phyloP scores from a whole-genome alignment of 2,329 filamentous ascomycete species.

The Alternaria sp. region DNA sequence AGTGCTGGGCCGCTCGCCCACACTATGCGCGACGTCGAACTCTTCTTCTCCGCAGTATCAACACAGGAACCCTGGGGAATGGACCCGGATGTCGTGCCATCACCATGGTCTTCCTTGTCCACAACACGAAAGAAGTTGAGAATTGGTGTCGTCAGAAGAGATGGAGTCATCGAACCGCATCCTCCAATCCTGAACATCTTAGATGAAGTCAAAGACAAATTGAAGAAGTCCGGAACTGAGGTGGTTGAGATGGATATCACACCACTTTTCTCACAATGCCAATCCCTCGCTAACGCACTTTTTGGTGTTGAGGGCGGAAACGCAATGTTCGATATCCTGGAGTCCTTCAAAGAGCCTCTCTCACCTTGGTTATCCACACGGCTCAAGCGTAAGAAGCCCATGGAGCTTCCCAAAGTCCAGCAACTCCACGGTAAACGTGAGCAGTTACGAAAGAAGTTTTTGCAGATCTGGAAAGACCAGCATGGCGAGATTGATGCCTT shows the following conservation, averaged over 20 bases:
- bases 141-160: slow-evolving; percentile 60
- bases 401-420: slow-evolving; percentile 59
- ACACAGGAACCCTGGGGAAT: slow-evolving; percentile 61
- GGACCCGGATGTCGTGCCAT: slow-evolving; percentile 55
- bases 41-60: slow-evolving; percentile 63
- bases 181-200: slow-evolving; percentile 60
- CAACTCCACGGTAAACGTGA: slow-evolving; percentile 62
- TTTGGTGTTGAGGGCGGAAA: slow-evolving; percentile 67
- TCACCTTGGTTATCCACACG: slow-evolving; percentile 67
- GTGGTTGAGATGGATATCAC: slow-evolving; percentile 67
- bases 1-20: slow-evolving; percentile 58
- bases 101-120: slow-evolving; percentile 46
- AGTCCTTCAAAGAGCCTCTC: slow-evolving; percentile 63
- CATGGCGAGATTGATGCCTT: slow-evolving; percentile 65
- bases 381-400: slow-evolving; percentile 58
- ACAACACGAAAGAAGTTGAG: slow-evolving; percentile 43
- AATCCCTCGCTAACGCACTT: slow-evolving; percentile 65
- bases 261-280: slow-evolving; percentile 61
- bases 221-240: slow-evolving; percentile 57
- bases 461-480: slow-evolving; percentile 63
- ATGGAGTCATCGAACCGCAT: slow-evolving; percentile 61
- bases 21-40: slow-evolving; percentile 60
- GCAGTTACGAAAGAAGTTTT: slow-evolving; percentile 63
- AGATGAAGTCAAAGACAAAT: slow-evolving; percentile 53
- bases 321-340: slow-evolving; percentile 65